A percentile compares a stretch with the other conserved stretches of the same genome.
These are phyloP conservation scores for Saccharomycopsis oosterbeekiorum DNA, from an alignment of 805 yeast species.

Conservation along the genomic window DNA sequence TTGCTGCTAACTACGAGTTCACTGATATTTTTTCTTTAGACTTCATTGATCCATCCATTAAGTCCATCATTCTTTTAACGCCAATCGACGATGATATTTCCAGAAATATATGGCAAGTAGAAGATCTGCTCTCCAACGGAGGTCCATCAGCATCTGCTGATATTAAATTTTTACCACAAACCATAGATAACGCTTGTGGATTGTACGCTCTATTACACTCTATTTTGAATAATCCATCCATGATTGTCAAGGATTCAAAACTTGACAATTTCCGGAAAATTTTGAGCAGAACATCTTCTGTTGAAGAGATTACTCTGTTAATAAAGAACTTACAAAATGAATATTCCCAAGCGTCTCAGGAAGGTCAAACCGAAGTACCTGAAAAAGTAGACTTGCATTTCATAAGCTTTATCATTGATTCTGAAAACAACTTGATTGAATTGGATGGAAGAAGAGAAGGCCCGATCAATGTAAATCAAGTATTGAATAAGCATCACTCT, in stretches of 20 bases:
- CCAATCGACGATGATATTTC: slow-evolving; percentile 49
- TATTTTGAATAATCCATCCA: slow-evolving; percentile 29
- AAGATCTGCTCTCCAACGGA: slow-evolving; percentile 21
- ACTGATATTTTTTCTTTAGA: slow-evolving; percentile 76
- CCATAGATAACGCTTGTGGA: slow-evolving; percentile 86
- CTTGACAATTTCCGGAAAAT: slow-evolving; percentile 34
- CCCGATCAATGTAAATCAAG: slow-evolving; percentile 50
- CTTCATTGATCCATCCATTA: slow-evolving; percentile 72
- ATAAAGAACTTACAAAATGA: slow-evolving; percentile 38
- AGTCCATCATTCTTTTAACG: slow-evolving; percentile 68
- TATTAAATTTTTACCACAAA: slow-evolving; percentile 75
- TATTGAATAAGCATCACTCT: slow-evolving; percentile 37
- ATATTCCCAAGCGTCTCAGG: slow-evolving; percentile 33
- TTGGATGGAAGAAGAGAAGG: slow-evolving; percentile 83
- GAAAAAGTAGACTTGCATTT: slow-evolving; percentile 60
- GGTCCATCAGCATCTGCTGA: slow-evolving; percentile 16
- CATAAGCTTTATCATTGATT: slow-evolving; percentile 54
- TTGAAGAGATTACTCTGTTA: slow-evolving; percentile 30
- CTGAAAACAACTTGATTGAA: slow-evolving; percentile 55
- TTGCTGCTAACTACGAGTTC: slow-evolving; percentile 49
- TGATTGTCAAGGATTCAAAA: not conserved
- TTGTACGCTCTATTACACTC: slow-evolving; percentile 78
- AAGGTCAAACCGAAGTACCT: slow-evolving; percentile 65
- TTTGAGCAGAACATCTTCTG: slow-evolving; percentile 35
- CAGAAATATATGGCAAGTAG: slow-evolving; percentile 31